A percentile compares a stretch with the other conserved stretches of the same genome.
Conservation (phyloP, 192 early-diverging fungal species). For the Piromyces sp. region DNA sequence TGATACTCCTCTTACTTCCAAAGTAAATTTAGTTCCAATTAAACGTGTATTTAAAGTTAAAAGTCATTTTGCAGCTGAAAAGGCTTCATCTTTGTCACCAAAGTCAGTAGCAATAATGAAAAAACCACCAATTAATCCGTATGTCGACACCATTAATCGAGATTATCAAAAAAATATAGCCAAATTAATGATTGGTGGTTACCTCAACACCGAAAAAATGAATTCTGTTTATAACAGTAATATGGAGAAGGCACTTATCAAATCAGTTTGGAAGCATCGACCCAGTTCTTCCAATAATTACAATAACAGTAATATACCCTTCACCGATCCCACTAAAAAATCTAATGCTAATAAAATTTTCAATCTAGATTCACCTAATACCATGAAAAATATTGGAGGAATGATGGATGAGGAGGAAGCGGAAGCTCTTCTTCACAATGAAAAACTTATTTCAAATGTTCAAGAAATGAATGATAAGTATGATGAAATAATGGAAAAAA, state of each 20-base stretch:
- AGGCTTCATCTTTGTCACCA: not conserved
- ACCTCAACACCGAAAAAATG: not conserved
- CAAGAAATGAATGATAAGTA: not conserved
- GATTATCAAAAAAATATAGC: not conserved
- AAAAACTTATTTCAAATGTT: not conserved
- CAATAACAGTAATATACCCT: not conserved
- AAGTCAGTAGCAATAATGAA: not conserved
- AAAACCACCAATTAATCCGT: not conserved
- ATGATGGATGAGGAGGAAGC: not conserved
- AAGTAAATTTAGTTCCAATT: not conserved
- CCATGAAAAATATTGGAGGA: not conserved
- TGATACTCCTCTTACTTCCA: not conserved
- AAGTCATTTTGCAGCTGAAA: not conserved
- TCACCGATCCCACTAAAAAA: too few relatives aligned
- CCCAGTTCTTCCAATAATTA: not conserved
- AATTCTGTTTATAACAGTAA: not conserved
- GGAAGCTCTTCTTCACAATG: not conserved
- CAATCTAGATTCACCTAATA: not conserved
- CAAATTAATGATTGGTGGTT: not conserved
- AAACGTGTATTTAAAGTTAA: not conserved
- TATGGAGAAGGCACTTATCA: not conserved
- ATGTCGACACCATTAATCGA: not conserved
- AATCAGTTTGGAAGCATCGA: too few relatives aligned
- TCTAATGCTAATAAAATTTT: not conserved
- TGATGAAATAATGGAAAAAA: not conserved